Evolutionary conservation across 1,284 basidiomycete species (phyloP), one percentile per base, ranked within the genome.

Genomic region (Rhodotorula sp.): DNA sequence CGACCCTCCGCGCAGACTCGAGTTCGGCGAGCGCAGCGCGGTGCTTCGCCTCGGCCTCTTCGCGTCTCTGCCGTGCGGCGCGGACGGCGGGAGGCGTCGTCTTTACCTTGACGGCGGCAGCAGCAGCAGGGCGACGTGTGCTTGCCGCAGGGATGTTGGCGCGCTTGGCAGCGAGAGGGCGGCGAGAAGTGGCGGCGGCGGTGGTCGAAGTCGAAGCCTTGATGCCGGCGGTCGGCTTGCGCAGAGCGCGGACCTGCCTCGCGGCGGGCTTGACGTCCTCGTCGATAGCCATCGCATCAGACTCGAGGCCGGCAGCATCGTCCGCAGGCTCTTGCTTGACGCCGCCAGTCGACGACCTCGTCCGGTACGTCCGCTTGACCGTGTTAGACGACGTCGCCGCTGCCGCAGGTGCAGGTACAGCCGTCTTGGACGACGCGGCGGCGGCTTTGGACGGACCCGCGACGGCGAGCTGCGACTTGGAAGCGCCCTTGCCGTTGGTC

Each of bases 201-300:
- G 73, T 20, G 39, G 46, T 22, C n/a, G 60, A 61, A 5, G 66
- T 51, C 39, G 73, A 54, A 7, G 57, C 27, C 24, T 47, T 59
- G 47, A 48, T 52, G 1, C 64, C 68, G 7, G 54, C 49, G 7
- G 67, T 49, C 24, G 66, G 49, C 46, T 64, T 56, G 36, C 60
- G 49, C 22, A 59, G 66, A 20, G 39, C 30, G 64, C 61, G 66
- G 63, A 59, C 59, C 34, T 66, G 62, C 30, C 64, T 57, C 49
- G 55, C 56, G 17, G 64, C 59, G n/a, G 67, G 47, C 51, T 56
- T 64, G 61, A 52, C 51, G 30, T 67, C 67, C 51, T 67, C 65
- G 62, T 76, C 74, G 64, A 77, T 67, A 54, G 67, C 67, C 76
- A 76, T 72, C 39, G 76, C 70, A 58, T 73, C 67, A 22, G 64